A percentile compares a stretch with the other conserved stretches of the same genome.
phyloP scores from a whole-genome alignment of 208 protist species.

The Blastocrithidia nonstop region DNA sequence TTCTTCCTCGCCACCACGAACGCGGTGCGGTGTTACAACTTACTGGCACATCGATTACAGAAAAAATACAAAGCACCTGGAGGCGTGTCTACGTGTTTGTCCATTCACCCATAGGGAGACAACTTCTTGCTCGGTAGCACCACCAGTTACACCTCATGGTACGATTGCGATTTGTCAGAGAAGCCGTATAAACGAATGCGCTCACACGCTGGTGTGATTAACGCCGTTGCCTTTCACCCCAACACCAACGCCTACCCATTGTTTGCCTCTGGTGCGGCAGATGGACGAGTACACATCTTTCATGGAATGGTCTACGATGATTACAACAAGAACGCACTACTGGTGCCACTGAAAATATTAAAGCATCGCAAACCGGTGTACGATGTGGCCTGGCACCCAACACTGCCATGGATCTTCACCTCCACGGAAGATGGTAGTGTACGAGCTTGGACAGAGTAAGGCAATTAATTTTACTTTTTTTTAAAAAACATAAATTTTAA shows the following conservation, averaged over 20 bases:
- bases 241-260: constrained; percentile 88
- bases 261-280: constrained; percentile 94
- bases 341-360: constrained; percentile 99
- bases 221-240: constrained; percentile 80
- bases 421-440: constrained; percentile 93
- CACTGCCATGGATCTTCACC: constrained; percentile 98
- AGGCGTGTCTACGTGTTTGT: constrained; percentile 87
- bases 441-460: constrained; percentile 85
- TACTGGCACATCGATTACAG: constrained; percentile 90
- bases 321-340: constrained; percentile 94
- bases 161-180: constrained; percentile 95
- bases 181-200: constrained; percentile 94
- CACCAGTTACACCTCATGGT: constrained; percentile 92
- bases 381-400: constrained; percentile 93
- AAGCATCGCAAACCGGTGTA: constrained; percentile 88
- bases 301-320: constrained; percentile 95
- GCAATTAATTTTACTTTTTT: not conserved
- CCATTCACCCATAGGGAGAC: constrained; percentile 93
- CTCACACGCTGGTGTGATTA: constrained; percentile 90
- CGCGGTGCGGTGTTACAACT: constrained; percentile 95
- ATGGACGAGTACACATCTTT: constrained; percentile 91
- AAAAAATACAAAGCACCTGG: constrained; percentile 89
- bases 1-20: constrained; percentile 95
- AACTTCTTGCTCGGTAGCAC: constrained; percentile 92
- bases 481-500: constrained; percentile 1